Base-by-base conservation (phyloP, 306 rosid genomes). In the Rosa chinensis region DNA sequence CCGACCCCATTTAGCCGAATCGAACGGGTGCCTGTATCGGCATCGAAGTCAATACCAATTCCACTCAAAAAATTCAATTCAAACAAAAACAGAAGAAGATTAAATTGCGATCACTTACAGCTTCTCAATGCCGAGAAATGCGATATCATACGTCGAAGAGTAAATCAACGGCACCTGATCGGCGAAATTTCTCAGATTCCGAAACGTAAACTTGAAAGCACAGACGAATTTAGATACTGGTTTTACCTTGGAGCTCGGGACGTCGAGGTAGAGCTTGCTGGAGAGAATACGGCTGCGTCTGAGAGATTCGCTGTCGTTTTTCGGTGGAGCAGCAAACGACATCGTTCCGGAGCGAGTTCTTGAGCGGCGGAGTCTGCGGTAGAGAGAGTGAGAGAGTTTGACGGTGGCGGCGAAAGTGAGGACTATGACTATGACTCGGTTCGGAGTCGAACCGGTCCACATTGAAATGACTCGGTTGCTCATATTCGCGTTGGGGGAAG, bases 1-100 rank as follows among this genome's bases (percentile, higher is more conserved):
- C 3, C 92, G 92, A 72, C 97, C 97, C 99, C 99, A 94, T 78
- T 94, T 92, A 28, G 82, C 79, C 35, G 97, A 92, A 88, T 94
- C 99, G 88, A 94, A 94, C 4, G 97, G 99, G 81, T 94, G 99
- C 93, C 99, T 94, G 32, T 44, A 86, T 72, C n/a, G 52, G 28
- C 8, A 23, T 9, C 80, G 32, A 77, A 69, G 18, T 48, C 35
- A 5, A 45, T 2, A 32, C 10, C 76, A 40, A 72, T 32, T 53
- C 4, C 16, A 67, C 14, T 47, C 16, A 44, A 20, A 32, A 2
- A 58, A 56, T 10, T 28, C 20, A 40, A 25, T 43, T 43, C 45
- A 49, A 43, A 0, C 3, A 50, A 6, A 21, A 5, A 28, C 32
- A 28, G 32, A 21, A 23, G 6, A 8, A 43, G 17, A 39, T 5